Evolutionary conservation across 805 yeast genomes (phyloP).

Genomic region (Babjeviella inositovora): DNA sequence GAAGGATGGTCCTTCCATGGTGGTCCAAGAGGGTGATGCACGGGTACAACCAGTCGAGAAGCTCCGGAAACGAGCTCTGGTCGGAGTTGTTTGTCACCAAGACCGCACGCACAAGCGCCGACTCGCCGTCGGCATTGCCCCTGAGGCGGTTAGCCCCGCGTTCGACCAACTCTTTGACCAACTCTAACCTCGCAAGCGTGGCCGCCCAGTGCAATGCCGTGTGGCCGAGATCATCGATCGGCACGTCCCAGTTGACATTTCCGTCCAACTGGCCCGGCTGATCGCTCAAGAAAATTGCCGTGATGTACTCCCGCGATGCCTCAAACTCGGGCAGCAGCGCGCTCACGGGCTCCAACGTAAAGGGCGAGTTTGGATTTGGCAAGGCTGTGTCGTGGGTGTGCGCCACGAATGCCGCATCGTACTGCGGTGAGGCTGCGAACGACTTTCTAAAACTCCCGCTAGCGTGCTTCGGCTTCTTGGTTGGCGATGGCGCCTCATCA

Average conservation of each 20-base stretch:
- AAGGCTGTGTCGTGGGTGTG: conserved; percentile 17
- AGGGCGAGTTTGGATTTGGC: conserved; percentile 27
- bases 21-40: conserved; percentile 49
- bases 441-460: neutral
- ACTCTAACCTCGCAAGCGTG: conserved; percentile 62
- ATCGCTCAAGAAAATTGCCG: conserved; percentile 31
- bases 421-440: conserved; percentile 4
- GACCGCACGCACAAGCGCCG: conserved; percentile 73
- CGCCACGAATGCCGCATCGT: conserved; percentile 10
- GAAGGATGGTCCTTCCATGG: conserved; percentile 67
- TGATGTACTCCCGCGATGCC: conserved; percentile 23
- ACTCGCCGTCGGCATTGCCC: conserved; percentile 75
- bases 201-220: conserved; percentile 95
- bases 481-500: conserved; percentile 13
- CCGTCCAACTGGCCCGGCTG: conserved; percentile 12
- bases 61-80: conserved; percentile 51
- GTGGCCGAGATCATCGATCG: conserved; percentile 88
- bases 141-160: conserved; percentile 54
- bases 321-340: conserved; percentile 12
- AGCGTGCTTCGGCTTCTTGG: conserved; percentile 12
- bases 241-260: conserved; percentile 54
- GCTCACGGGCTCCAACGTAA: conserved; percentile 28
- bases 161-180: conserved; percentile 54
- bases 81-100: conserved; percentile 76
- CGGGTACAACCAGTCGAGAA: conserved; percentile 65